Conservation (phyloP, 1,139 yeast genomes). For the Candida neerlandica region DNA sequence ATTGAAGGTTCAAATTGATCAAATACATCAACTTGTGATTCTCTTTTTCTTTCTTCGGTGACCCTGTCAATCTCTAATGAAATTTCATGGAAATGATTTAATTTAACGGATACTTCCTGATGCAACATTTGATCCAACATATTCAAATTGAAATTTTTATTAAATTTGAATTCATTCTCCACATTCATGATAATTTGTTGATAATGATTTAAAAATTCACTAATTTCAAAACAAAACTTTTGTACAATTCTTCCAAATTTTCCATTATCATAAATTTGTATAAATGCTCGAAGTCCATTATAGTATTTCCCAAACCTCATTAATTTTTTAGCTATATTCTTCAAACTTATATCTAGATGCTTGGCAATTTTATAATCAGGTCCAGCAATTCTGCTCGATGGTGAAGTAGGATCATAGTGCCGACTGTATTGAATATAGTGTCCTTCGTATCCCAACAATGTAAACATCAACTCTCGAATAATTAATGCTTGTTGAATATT, state of each 20-base stretch:
- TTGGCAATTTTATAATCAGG: conserved; percentile 77
- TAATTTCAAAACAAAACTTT: conserved; percentile 64
- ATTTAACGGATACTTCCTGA: conserved; percentile 30
- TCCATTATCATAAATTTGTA: conserved; percentile 55
- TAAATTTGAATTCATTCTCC: conserved; percentile 54
- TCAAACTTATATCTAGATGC: conserved; percentile 72
- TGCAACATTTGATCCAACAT: conserved; percentile 35
- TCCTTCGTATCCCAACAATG: conserved; percentile 80
- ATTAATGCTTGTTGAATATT: conserved; percentile 72
- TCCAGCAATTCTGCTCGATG: conserved; percentile 50
- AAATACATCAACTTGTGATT: conserved; percentile 5
- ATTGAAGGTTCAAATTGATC: conserved; percentile 39
- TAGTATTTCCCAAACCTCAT: conserved; percentile 66
- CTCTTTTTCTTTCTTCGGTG: conserved; percentile 21
- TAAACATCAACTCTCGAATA: conserved; percentile 67
- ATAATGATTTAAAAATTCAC: conserved; percentile 49
- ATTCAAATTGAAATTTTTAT: conserved; percentile 39
- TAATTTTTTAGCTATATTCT: conserved; percentile 67
- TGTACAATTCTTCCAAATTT: conserved; percentile 75
- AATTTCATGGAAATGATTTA: conserved; percentile 63
- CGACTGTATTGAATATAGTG: conserved; percentile 70
- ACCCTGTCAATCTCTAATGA: conserved; percentile 48
- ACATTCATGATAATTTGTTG: conserved; percentile 53
- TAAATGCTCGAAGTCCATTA: conserved; percentile 55
- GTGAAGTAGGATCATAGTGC: conserved; percentile 50